These are phyloP conservation scores for Passiflora organensis DNA, from an alignment of 345 rosid genomes.

Conservation along the genomic window DNA sequence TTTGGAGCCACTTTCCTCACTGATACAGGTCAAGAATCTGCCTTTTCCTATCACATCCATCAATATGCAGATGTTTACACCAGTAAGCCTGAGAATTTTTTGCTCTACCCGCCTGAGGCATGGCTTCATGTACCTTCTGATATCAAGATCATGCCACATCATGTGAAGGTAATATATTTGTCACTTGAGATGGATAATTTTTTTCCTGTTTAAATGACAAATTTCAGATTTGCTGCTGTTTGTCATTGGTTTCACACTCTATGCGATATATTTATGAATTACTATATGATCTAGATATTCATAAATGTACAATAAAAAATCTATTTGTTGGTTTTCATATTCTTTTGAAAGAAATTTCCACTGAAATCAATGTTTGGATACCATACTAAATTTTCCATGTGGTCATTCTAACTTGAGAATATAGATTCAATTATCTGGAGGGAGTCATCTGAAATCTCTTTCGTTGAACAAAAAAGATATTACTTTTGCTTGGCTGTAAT, in stretches of 20 bases:
- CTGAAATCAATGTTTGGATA: no score
- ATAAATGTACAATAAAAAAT: neutral
- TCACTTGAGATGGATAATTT: neutral
- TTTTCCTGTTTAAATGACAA: neutral
- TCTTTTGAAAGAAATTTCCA: neutral
- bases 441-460: no score
- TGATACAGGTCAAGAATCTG: slow-evolving; percentile 90
- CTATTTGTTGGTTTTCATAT: neutral
- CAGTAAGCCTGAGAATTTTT: slow-evolving; percentile 87
- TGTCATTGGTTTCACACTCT: neutral
- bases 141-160: slow-evolving; percentile 97
- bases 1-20: slow-evolving; percentile 96
- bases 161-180: slow-evolving; percentile 64
- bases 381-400: no score
- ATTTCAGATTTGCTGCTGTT: neutral
- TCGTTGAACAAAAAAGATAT: no score
- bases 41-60: slow-evolving; percentile 92
- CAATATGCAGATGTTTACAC: slow-evolving; percentile 91
- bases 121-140: slow-evolving; percentile 91
- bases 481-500: no score
- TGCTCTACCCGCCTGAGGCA: slow-evolving; percentile 73
- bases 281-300: no score
- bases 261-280: neutral
- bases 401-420: no score
- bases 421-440: no score